A percentile compares a stretch with the other conserved stretches of the same genome.
phyloP scores from a whole-genome alignment of 805 yeast species.

The Grigorovia humatica region DNA sequence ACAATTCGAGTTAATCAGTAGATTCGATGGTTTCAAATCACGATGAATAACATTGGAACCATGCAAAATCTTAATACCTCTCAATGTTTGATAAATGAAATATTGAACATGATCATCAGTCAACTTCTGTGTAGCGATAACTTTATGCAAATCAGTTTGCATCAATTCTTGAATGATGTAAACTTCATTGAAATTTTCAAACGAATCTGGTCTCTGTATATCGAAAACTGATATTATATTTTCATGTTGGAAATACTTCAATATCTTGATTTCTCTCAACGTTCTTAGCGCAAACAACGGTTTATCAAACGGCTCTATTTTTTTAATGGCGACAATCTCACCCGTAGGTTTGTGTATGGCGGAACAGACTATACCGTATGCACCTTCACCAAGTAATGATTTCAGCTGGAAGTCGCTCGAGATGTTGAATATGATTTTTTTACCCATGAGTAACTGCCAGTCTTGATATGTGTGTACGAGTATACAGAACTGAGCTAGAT shows the following conservation, averaged over 20 bases:
- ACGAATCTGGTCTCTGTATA: constrained; percentile 72
- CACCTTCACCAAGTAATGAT: constrained; percentile 89
- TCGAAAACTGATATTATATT: constrained; percentile 85
- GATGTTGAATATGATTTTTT: constrained; percentile 61
- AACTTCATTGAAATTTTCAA: constrained; percentile 73
- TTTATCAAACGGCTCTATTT: constrained; percentile 85
- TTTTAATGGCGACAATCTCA: constrained; percentile 89
- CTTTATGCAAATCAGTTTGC: constrained; percentile 82
- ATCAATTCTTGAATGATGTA: constrained; percentile 79
- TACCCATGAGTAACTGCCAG: constrained; percentile 27
- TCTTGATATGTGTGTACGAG: too few species aligned
- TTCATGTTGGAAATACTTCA: constrained; percentile 87
- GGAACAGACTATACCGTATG: constrained; percentile 88
- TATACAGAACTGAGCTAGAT: too few species aligned
- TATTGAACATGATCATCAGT: constrained; percentile 92
- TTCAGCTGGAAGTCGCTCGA: constrained; percentile 77
- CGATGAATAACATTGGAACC: constrained; percentile 91
- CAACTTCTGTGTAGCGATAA: constrained; percentile 68
- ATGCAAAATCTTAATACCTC: constrained; percentile 86
- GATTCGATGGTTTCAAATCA: constrained; percentile 83
- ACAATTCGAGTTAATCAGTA: constrained; percentile 82
- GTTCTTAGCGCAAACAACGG: constrained; percentile 85
- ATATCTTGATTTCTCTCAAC: constrained; percentile 74
- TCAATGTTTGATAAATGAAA: constrained; percentile 79
- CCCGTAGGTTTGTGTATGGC: constrained; percentile 81